Base-by-base conservation (phyloP, 2,329 filamentous ascomycete species). In the Neonectria punicea region DNA sequence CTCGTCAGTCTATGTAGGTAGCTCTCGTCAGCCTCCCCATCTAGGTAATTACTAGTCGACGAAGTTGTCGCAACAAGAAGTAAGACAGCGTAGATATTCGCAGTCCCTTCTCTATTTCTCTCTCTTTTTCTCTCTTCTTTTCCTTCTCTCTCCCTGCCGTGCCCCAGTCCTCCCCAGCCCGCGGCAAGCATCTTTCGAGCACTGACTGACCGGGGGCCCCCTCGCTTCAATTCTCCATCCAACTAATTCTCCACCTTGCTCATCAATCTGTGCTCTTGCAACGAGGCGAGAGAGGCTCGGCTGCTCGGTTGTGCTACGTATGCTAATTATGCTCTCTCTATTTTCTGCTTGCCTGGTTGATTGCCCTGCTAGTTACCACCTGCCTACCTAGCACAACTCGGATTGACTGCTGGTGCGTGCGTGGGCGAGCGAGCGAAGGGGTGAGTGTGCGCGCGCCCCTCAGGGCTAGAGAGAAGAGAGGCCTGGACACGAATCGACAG, bases 401-500 rank as follows among this genome's bases (percentile, higher is more conserved):
- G 43, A 9, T 22, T 50, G 43, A 5, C 13, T 50, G 47, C n/a
- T 28, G 47, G 47, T 50, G 28, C 47, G 28, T 50, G 47, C 47
- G 36, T 30, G 30, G 3, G 34, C 13, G 34, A 36, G 34, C 13
- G 34, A 39, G 36, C 14, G 36, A 39, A 39, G 53, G 41, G 44
- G 30, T 6, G 55, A 13, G 44, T 41, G 36, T 32, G 36, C 34
- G 34, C 14, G 22, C 22, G 22, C 22, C 22, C 34, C 36, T 16
- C 10, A 51, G 58, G 22, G 43, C 58, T 58, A 49, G 30, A 36
- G 39, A 59, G 57, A 25, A 59, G 16, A 41, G 50, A 61, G 30
- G n/a, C 13, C 47, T 20, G 47, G 47, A 50, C 44, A 50, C 47
- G 47, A 50, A 50, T 50, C 28, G 47, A 32, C 47, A 16, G 28